Evolutionary conservation across 345 rosid species (phyloP), one percentile per base, ranked within the genome.

Genomic region (Aegle marmelos): DNA sequence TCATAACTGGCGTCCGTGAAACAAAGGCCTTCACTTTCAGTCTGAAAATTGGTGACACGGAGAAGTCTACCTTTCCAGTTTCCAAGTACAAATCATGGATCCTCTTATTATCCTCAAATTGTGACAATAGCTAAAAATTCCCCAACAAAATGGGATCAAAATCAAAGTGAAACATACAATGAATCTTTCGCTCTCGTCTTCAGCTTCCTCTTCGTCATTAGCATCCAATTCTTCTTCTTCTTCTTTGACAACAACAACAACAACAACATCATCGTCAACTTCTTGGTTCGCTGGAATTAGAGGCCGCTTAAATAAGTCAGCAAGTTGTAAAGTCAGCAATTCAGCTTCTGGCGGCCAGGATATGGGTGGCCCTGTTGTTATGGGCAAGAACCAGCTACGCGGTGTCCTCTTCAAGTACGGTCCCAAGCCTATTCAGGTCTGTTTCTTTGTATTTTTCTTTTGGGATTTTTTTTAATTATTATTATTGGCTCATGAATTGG

Each of bases 381-480:
- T 81, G 82, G 94, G 91, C 80, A 96, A 94, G 90, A 94, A 88
- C 85, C 99, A 93, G 85, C 92, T 91, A 83, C 94, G 93, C 7
- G 99, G 99, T 17, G 86, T 92, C 39, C 89, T 96, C 75, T 90
- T 96, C 83, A 96, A 91, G 87, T 96, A 92, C 84, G 99, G 97
- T 48, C 88, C 99, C 62, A 92, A 92, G 81, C 80, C 97, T 24
- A 78, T 85, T 74, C 99, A 92, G 99, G 99, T 93, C 76, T 25
- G 79, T 68, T 70, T 14, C 17, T 77, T 79, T 39, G n/a, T 25
- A 56, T 80, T 37, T 37, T 48, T 80, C 25, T 66, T 14, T 33
- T 34, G 31, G 48, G 17, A 4, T 7, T 34, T 5, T 34, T 22
- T 22, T 25, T 0, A 53, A 53, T 53, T 16, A 0, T 34, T n/a